A percentile compares a stretch with the other conserved stretches of the same genome.
Evolutionary conservation across 441 rosid genomes (phyloP).

Genomic region (Hypseocharis bilobata): DNA sequence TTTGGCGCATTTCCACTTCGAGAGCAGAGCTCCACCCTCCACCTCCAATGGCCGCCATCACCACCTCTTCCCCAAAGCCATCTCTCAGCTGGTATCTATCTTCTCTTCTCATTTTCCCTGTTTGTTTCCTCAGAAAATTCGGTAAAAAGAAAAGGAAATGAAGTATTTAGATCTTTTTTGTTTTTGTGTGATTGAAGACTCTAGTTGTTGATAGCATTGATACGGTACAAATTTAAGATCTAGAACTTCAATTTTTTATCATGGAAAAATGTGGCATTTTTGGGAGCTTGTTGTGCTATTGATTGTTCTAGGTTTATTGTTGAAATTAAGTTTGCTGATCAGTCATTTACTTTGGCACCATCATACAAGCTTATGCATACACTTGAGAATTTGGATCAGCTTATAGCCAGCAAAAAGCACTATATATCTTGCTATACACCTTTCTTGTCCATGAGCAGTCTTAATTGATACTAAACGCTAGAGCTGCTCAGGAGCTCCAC

Average conservation of each 20-base stretch:
- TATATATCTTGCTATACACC: neutral
- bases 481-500: neutral
- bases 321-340: too few species aligned
- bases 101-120: neutral
- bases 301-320: neutral
- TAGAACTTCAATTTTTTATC: neutral
- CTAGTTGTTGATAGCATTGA: neutral
- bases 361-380: neutral
- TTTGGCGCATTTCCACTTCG: conserved; percentile 73
- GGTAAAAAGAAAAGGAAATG: neutral
- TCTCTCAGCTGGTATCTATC: conserved; percentile 67
- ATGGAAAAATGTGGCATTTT: neutral
- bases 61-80: conserved; percentile 89
- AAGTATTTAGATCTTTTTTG: neutral
- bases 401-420: neutral
- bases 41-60: conserved; percentile 74
- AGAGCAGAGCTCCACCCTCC: conserved; percentile 50
- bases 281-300: neutral
- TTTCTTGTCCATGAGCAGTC: neutral
- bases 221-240: neutral
- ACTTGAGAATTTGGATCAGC: too few species aligned
- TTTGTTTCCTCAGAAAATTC: neutral
- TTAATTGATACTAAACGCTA: neutral
- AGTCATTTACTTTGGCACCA: neutral
- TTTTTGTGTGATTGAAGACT: neutral